phyloP scores from a whole-genome alignment of 2,329 filamentous ascomycete species.

The Aplosporella prunicola region DNA sequence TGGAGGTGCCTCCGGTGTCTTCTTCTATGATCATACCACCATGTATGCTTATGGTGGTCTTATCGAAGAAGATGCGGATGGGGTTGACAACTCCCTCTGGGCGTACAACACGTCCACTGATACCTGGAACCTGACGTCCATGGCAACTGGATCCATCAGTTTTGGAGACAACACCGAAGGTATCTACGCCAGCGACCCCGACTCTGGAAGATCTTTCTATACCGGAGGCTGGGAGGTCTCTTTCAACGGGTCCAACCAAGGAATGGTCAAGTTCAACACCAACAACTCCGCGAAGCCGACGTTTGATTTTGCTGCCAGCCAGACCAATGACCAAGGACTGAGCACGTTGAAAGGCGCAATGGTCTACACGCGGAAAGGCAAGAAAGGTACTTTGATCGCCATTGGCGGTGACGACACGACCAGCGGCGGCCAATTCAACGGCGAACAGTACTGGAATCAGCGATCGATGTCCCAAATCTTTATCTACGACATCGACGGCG shows the following conservation, averaged over 20 bases:
- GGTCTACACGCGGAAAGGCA: not conserved
- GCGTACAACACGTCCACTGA: not conserved
- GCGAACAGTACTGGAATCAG: not conserved
- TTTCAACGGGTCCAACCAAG: not conserved
- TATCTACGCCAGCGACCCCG: not conserved
- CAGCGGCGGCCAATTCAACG: not conserved
- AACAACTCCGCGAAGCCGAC: not conserved
- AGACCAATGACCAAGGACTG: not conserved
- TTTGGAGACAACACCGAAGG: not conserved
- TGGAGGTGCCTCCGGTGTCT: not conserved
- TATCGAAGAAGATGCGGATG: not conserved
- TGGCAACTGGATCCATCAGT: not conserved
- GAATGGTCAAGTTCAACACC: not conserved
- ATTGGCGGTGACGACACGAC: not conserved
- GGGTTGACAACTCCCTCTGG: not conserved
- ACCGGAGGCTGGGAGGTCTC: not conserved
- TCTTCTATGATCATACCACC: not conserved
- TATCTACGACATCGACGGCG: constrained; percentile 5
- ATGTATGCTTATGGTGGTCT: not conserved
- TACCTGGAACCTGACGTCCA: not conserved
- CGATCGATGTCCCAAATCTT: not conserved
- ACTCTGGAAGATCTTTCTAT: not conserved
- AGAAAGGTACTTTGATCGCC: not conserved
- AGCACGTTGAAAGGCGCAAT: not conserved
- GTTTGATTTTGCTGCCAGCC: not conserved